phyloP scores from a whole-genome alignment of 2,329 filamentous ascomycete genomes.

The Calonectria honghensis region DNA sequence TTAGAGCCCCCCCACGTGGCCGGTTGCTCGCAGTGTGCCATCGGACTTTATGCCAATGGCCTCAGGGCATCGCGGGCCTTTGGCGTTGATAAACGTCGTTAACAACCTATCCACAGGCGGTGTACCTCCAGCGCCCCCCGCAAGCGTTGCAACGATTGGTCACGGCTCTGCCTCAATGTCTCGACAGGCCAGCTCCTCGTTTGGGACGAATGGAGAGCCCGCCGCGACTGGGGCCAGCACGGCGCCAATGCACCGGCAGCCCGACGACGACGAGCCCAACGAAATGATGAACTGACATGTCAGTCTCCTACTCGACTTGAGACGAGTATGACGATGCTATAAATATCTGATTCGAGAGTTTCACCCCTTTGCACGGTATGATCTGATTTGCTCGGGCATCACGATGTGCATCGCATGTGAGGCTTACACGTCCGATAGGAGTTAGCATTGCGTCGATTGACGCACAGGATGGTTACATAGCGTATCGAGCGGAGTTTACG shows the following conservation, averaged over 20 bases:
- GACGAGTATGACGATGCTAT: constrained; percentile 37
- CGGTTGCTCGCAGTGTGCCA: constrained; percentile 40
- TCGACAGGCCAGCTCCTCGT: constrained; percentile 45
- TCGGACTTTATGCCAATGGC: constrained; percentile 47
- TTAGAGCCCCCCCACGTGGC: constrained; percentile 51
- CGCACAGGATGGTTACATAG: constrained; percentile 39
- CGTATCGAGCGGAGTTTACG: constrained; percentile 40
- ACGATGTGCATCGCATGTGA: constrained; percentile 22
- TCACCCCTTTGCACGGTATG: constrained; percentile 48
- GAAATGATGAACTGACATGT: constrained; percentile 48
- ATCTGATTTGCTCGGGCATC: constrained; percentile 25
- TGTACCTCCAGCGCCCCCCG: constrained; percentile 43
- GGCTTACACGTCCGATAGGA: constrained; percentile 35
- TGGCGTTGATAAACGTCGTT: constrained; percentile 55
- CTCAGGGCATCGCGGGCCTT: constrained; percentile 45
- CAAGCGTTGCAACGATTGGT: constrained; percentile 57
- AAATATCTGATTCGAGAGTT: constrained; percentile 43
- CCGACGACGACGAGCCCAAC: constrained; percentile 45
- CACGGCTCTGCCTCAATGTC: constrained; percentile 44
- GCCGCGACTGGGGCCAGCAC: constrained; percentile 60
- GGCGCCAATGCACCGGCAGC: constrained; percentile 59
- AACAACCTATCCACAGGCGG: constrained; percentile 54
- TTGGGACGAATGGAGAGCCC: constrained; percentile 51
- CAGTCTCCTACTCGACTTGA: constrained; percentile 40
- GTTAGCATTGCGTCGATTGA: constrained; percentile 37